phyloP scores from a whole-genome alignment of 306 rosid genomes.

The Argentina anserina region DNA sequence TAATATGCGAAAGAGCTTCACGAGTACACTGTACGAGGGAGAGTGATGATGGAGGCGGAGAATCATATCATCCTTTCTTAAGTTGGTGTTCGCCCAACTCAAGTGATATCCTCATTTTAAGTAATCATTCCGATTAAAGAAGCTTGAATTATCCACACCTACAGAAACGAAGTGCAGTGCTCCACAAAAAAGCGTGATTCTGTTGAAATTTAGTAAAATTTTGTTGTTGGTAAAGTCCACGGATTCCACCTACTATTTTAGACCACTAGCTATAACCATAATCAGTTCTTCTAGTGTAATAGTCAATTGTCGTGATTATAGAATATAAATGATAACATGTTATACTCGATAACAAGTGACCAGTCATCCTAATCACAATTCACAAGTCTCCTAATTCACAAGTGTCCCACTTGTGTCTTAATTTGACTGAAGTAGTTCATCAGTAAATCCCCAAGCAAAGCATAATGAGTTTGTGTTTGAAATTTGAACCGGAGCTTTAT shows the following conservation, averaged over 20 bases:
- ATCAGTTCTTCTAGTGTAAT: no score
- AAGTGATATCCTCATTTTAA: not conserved
- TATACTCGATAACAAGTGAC: no score
- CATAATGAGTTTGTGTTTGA: no score
- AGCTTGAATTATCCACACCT: not conserved
- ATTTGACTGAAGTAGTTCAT: no score
- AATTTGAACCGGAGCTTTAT: not conserved
- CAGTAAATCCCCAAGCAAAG: no score
- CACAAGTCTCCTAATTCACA: no score
- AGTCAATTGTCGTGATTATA: no score
- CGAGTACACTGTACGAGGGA: not conserved
- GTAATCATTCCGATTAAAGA: not conserved
- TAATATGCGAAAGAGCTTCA: not conserved
- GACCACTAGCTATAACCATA: not conserved
- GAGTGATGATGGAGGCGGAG: not conserved
- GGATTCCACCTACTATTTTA: not conserved
- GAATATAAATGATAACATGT: no score
- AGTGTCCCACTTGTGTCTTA: no score
- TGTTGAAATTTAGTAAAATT: not conserved
- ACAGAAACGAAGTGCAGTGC: not conserved
- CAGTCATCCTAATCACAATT: no score
- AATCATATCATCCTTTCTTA: not conserved
- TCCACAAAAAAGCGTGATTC: not conserved
- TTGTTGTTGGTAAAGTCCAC: not conserved
- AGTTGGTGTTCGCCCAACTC: not conserved